These are phyloP conservation scores for Sarocladium strictum DNA, from an alignment of 2,329 filamentous ascomycete species.

Conservation along the genomic window DNA sequence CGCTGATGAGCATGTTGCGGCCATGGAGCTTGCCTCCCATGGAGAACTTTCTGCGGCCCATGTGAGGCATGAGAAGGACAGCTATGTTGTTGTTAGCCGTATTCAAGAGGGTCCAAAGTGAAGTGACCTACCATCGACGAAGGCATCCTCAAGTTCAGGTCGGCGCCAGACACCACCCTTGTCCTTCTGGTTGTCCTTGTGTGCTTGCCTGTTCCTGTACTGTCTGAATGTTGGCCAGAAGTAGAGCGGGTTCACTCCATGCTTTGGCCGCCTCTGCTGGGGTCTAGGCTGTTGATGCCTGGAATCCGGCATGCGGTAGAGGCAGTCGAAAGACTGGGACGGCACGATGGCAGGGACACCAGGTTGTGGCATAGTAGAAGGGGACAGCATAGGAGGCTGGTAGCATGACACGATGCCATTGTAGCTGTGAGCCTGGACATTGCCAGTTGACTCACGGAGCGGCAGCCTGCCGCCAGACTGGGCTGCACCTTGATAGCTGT, in stretches of 20 bases:
- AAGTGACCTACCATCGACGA: slow-evolving; percentile 54
- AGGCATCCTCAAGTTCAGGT: slow-evolving; percentile 57
- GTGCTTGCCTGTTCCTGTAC: slow-evolving; percentile 59
- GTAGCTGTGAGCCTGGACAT: slow-evolving; percentile 39
- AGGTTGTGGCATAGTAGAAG: slow-evolving; percentile 40
- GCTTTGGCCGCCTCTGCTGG: slow-evolving; percentile 28
- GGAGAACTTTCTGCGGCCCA: slow-evolving; percentile 61
- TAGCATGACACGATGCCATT: slow-evolving; percentile 38
- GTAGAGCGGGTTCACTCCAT: slow-evolving; percentile 52
- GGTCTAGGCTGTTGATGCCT: slow-evolving; percentile 28
- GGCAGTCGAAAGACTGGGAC: slow-evolving; percentile 39
- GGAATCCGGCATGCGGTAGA: slow-evolving; percentile 31
- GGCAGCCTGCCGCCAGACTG: slow-evolving; percentile 29
- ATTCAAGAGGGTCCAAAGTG: slow-evolving; percentile 10
- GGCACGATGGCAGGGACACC: slow-evolving; percentile 43
- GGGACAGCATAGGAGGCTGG: slow-evolving; percentile 29
- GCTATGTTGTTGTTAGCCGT: slow-evolving; percentile 32
- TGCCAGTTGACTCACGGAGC: slow-evolving; percentile 46
- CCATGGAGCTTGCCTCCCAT: slow-evolving; percentile 59
- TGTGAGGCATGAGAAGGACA: slow-evolving; percentile 58
- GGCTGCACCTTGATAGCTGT: slow-evolving; percentile 24
- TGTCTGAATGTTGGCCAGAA: slow-evolving; percentile 57
- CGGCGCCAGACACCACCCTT: slow-evolving; percentile 50
- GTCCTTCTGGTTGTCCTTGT: slow-evolving; percentile 54
- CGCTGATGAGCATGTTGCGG: slow-evolving; percentile 64